These are phyloP conservation scores for Rhizopogon vinicolor DNA, from an alignment of 768 basidiomycete species.

Conservation along the genomic window DNA sequence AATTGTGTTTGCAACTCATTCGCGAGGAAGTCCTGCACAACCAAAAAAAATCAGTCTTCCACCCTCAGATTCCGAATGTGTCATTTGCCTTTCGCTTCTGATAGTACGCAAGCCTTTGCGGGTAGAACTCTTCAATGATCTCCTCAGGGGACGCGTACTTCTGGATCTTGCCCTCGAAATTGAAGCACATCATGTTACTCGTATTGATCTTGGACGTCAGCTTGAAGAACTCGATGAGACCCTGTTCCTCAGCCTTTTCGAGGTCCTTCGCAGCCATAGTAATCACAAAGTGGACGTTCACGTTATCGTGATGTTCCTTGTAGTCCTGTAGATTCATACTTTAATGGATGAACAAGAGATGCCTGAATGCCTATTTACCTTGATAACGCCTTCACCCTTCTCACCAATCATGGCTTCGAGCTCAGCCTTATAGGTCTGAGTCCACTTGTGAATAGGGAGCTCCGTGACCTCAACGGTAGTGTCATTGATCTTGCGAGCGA, in stretches of 20 bases:
- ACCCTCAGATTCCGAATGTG: neutral
- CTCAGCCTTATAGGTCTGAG: conserved; percentile 86
- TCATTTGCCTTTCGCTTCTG: conserved; percentile 84
- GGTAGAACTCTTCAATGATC: conserved; percentile 91
- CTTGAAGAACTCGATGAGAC: conserved; percentile 89
- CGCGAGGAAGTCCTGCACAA: conserved; percentile 72
- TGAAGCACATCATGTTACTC: conserved; percentile 98
- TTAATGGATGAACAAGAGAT: neutral
- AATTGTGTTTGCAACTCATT: conserved; percentile 75
- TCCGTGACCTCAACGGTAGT: conserved; percentile 95
- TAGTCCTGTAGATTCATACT: conserved; percentile 63
- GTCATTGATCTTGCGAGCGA: conserved; percentile 71
- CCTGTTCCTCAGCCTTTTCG: conserved; percentile 85
- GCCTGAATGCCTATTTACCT: conserved; percentile 41
- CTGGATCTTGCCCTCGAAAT: conserved; percentile 93
- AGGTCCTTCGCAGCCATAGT: conserved; percentile 77
- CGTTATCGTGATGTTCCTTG: conserved; percentile 93
- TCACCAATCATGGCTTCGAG: conserved; percentile 87
- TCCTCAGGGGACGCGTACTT: conserved; percentile 88
- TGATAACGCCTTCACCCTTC: conserved; percentile 77
- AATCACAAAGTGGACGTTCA: conserved; percentile 85
- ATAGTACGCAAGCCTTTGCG: conserved; percentile 82
- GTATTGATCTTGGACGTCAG: conserved; percentile 80
- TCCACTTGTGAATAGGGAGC: conserved; percentile 94
- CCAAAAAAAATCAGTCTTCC: neutral